Evolutionary conservation across 2,329 filamentous ascomycete genomes (phyloP), one percentile per base, ranked within the genome.

Genomic region (Clarireedia paspali): DNA sequence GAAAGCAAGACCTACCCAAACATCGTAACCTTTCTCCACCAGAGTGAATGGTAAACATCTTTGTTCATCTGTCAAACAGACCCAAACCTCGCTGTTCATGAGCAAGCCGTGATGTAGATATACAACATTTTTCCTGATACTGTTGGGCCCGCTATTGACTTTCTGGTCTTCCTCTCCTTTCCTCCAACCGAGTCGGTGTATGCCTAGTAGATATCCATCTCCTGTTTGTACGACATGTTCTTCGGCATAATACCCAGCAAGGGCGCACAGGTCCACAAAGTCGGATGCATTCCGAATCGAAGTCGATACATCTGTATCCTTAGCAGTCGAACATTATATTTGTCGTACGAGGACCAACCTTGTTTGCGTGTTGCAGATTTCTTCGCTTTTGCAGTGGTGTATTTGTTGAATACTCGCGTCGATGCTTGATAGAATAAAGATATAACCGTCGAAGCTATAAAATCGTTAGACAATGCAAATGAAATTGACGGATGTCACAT

Each of bases 31-130:
- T 66, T 82, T 81, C 67, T 96, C 90, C 0, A 95, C 90, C 45
- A 99, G 77, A 63, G 88, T 81, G 69, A 99, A 97, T 0, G 94
- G 90, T 40, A 99, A 76, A 63, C 88, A 92, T 63, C 91, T 82
- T 70, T 95, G 81, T 63, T 86, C 84, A 63, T 96, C 89, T 0
- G 92, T 95, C 68, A 92, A 74, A 68, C 90, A 95, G 7, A 97
- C 89, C 94, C 94, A 99, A 36, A 99, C 92, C 71, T 99, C 94
- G 65, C 91, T 96, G 72, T 96, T 97, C 94, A 99, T 99, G 68
- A 99, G 81, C 57, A 99, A 79, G 7, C 92, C 94, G 71, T 99
- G 94, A 68, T 99, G 94, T 61, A 99, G 76, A 70, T 97, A 99
- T 6, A 94, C 85, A 49, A 97, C 89, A 64, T 85, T 88, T 75